Evolutionary conservation across 2,329 filamentous ascomycete species (phyloP), one percentile per base, ranked within the genome.

Genomic region (Fusarium sp.): DNA sequence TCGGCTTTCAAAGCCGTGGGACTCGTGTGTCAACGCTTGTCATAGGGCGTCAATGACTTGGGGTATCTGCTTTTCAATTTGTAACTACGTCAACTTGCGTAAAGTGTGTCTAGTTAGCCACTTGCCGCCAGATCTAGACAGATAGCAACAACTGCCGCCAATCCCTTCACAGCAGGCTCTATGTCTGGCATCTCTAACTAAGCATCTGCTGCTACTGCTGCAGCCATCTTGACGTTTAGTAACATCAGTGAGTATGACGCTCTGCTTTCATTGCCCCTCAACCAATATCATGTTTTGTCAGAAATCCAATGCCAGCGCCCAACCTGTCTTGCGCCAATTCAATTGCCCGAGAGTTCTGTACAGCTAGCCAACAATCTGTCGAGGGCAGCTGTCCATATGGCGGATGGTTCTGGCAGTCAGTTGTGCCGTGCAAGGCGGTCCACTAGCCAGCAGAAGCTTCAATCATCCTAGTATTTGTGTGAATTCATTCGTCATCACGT

Each of bases 61-160:
- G 77, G 68, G 74, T 79, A 79, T 78, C 77, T 75, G 73, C 48
- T 68, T 70, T 77, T 41, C 64, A 58, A 58, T 69, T 67, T 75
- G 41, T 64, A 70, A 71, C 65, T 73, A 64, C 64, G 50, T 69
- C 72, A 71, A 68, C 67, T 79, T 76, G 71, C 70, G 65, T 77
- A 57, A 50, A 68, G 63, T 66, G 48, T 74, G 70, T 77, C 58
- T 75, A 54, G 74, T 72, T 77, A 76, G 65, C 60, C 68, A 48
- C 65, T 60, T 59, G 50, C 71, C 64, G 73, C 62, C 64, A 54
- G 66, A 59, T 62, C 61, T 61, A 61, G 63, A 61, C 43, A 69
- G 69, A 52, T 59, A 39, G 58, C 10, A 57, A 18, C 10, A 52
- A 29, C 48, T 29, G 27, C n/a, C 27, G 41, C 37, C 61, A 33